A percentile compares a stretch with the other conserved stretches of the same genome.
Evolutionary conservation across 225 moss, liverwort and hornwort species (phyloP).

Genomic region (Bryum argenteum): DNA sequence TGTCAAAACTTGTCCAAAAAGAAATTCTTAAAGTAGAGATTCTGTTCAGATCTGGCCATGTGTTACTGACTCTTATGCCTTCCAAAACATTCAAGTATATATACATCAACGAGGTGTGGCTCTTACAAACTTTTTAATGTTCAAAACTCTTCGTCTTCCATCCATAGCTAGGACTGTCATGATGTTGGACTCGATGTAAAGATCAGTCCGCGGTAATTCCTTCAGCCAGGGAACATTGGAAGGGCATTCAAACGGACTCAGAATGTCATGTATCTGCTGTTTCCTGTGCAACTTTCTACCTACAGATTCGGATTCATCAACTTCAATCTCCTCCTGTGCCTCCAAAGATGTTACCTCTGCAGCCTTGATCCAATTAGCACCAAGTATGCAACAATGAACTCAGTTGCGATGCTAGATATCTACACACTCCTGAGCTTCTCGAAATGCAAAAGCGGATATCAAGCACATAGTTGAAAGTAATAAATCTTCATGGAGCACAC

Average conservation of each 20-base stretch:
- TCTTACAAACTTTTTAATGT: conserved; percentile 87
- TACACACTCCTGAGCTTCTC: conserved; percentile 16
- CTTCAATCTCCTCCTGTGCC: conserved; percentile 37
- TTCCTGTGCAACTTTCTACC: conserved; percentile 43
- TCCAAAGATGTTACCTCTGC: conserved; percentile 42
- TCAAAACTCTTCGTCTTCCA: conserved; percentile 93
- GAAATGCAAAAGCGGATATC: conserved; percentile 6
- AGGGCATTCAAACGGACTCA: conserved; percentile 71
- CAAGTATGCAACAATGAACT: conserved; percentile 29
- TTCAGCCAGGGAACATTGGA: conserved; percentile 76
- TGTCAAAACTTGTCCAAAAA: conserved; percentile 5
- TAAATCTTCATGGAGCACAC: conserved; percentile 30
- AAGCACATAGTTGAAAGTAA: conserved; percentile 19
- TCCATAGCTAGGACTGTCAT: conserved; percentile 99
- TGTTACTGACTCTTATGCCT: conserved; percentile 6
- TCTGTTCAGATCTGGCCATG: conserved; percentile 9
- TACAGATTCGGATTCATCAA: conserved; percentile 36
- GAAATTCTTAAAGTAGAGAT: conserved; percentile 6
- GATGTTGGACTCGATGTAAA: conserved; percentile 73
- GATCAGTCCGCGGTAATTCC: conserved; percentile 81
- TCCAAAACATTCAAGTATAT: conserved; percentile 18
- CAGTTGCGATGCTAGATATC: conserved; percentile 13
- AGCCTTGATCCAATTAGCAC: conserved; percentile 30
- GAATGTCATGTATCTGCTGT: conserved; percentile 42
- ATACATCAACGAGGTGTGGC: conserved; percentile 9